Evolutionary conservation across 2,329 filamentous ascomycete species (phyloP).

Genomic region (Sarocladiaceae sp.): DNA sequence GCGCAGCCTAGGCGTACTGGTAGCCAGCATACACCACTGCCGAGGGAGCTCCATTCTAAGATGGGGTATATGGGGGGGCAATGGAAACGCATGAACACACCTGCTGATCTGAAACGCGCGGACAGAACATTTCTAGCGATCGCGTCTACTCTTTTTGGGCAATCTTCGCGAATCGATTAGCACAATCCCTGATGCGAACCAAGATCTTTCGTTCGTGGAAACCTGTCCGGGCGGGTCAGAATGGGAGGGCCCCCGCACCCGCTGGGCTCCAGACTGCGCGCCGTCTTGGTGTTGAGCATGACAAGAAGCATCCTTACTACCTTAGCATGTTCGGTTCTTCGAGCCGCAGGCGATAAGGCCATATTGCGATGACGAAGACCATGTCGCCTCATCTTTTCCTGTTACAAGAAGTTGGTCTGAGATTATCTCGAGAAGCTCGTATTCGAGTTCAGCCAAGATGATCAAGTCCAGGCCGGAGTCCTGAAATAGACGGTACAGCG

Average conservation of each 20-base stretch:
- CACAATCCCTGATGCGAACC: background rate
- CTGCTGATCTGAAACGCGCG: constrained; percentile 7
- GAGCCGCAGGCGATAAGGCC: no score
- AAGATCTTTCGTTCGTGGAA: background rate
- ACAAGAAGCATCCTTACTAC: no score
- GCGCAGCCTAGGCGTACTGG: no score
- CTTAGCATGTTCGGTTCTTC: no score
- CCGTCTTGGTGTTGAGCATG: no score
- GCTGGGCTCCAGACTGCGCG: no score
- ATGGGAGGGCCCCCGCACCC: no score
- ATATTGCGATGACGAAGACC: background rate
- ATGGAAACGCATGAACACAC: constrained; percentile 3
- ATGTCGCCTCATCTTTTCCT: background rate
- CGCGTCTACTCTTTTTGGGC: background rate
- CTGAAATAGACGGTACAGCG: background rate
- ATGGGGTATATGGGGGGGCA: background rate
- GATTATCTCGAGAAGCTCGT: constrained; percentile 1
- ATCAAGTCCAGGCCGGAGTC: background rate
- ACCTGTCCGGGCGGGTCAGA: no score
- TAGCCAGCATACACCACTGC: background rate
- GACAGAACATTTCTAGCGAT: background rate
- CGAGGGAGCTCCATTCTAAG: background rate
- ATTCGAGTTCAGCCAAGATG: background rate
- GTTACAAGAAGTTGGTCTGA: background rate
- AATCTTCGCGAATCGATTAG: constrained; percentile 2